Evolutionary conservation across 257 asterid genomes (phyloP).

Genomic region (Forsythia suspensa): DNA sequence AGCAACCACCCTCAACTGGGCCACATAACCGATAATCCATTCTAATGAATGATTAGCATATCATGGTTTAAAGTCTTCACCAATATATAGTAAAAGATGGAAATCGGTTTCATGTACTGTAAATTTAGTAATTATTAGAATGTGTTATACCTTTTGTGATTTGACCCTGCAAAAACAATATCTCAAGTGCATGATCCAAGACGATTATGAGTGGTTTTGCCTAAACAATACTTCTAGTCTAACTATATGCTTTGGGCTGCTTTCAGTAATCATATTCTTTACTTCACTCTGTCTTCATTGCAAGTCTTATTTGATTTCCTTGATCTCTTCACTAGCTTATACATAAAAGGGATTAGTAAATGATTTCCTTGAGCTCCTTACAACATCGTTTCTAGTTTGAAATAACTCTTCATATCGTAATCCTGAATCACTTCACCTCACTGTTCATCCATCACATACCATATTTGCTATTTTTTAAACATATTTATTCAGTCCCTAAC

Average conservation of each 20-base stretch:
- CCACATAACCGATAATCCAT: not conserved
- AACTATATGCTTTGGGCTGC: no score
- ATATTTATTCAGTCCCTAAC: not conserved
- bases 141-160: not conserved
- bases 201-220: not conserved
- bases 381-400: not conserved
- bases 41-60: not conserved
- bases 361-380: not conserved
- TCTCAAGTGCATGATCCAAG: not conserved
- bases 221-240: conserved; percentile 8
- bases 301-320: not conserved
- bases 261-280: no score
- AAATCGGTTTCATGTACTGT: not conserved
- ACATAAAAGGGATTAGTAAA: not conserved
- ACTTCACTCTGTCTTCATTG: not conserved
- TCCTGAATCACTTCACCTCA: not conserved
- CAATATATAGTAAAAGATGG: not conserved
- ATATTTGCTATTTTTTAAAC: conserved; percentile 1
- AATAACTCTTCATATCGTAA: not conserved
- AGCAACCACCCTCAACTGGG: not conserved
- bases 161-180: not conserved
- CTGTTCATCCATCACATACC: not conserved
- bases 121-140: not conserved
- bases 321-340: not conserved
- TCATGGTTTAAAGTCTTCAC: not conserved